Percentiles rank a stretch among this genome's conserved stretches.
phyloP scores from a whole-genome alignment of 208 protist species.

The Leishmania lainsoni region DNA sequence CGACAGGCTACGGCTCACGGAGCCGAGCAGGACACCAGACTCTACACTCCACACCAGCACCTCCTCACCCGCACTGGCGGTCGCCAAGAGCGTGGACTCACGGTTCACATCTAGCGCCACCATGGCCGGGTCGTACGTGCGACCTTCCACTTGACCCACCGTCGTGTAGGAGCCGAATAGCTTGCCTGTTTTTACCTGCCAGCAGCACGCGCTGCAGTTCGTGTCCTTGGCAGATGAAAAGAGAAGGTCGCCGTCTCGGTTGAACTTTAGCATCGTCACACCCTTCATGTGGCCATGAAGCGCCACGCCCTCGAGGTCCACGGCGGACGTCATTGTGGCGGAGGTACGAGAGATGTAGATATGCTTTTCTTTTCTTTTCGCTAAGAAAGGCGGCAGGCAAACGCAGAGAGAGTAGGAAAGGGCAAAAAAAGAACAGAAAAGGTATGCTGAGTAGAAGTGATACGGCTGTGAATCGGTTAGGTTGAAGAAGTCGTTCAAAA shows the following conservation, averaged over 20 bases:
- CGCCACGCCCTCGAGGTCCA: slow-evolving; percentile 59
- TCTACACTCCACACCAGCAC: slow-evolving; percentile 91
- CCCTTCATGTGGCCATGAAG: slow-evolving; percentile 92
- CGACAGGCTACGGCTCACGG: slow-evolving; percentile 71
- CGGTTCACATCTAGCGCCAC: slow-evolving; percentile 94
- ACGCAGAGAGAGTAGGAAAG: background rate
- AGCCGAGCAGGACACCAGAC: slow-evolving; percentile 86
- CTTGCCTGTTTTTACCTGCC: slow-evolving; percentile 94
- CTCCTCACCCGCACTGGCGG: slow-evolving; percentile 78
- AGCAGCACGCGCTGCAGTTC: slow-evolving; percentile 84
- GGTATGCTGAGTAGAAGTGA: background rate
- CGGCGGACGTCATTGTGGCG: slow-evolving; percentile 29
- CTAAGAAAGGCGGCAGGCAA: background rate
- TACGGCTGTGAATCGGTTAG: background rate
- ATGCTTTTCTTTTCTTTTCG: slow-evolving; percentile 14
- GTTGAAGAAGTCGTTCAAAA: background rate
- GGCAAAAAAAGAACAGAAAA: slow-evolving; percentile 14
- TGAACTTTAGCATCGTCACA: slow-evolving; percentile 96
- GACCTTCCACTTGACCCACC: slow-evolving; percentile 51
- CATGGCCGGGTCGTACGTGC: slow-evolving; percentile 85
- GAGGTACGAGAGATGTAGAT: background rate
- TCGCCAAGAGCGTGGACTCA: slow-evolving; percentile 84
- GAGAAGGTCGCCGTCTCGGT: slow-evolving; percentile 97
- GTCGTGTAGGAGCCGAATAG: slow-evolving; percentile 96
- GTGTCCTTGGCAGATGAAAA: slow-evolving; percentile 96